phyloP scores from a whole-genome alignment of 1,284 basidiomycete genomes.

The Boletus mariae region DNA sequence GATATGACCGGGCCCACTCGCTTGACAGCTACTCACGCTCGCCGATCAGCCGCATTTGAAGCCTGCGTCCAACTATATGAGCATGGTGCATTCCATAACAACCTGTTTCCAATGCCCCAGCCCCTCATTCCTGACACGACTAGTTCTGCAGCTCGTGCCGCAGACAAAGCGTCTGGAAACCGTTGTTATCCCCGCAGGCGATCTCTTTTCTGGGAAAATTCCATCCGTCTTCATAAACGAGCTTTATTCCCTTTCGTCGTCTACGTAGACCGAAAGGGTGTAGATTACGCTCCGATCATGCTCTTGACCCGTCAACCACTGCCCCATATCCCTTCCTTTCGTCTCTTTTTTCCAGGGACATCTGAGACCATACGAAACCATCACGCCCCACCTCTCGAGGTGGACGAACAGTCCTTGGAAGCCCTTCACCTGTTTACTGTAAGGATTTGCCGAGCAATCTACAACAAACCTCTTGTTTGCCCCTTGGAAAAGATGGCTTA shows the following conservation, averaged over 20 bases:
- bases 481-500: constrained; percentile 52
- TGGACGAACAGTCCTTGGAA: constrained; percentile 46
- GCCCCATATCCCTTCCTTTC: constrained; percentile 51
- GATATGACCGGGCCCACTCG: constrained; percentile 43
- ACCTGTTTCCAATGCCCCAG: constrained; percentile 42
- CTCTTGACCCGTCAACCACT: constrained; percentile 64
- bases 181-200: constrained; percentile 52
- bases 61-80: constrained; percentile 51
- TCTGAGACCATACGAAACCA: constrained; percentile 42
- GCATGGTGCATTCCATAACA: constrained; percentile 48
- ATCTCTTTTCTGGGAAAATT: constrained; percentile 62
- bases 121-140: constrained; percentile 6
- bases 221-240: constrained; percentile 27
- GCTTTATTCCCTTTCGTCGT: constrained; percentile 58
- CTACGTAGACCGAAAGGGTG: constrained; percentile 32
- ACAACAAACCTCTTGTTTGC: constrained; percentile 64
- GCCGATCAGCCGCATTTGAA: constrained; percentile 53
- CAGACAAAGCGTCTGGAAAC: constrained; percentile 39
- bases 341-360: constrained; percentile 53
- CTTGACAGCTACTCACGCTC: constrained; percentile 48
- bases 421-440: constrained; percentile 59
- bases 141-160: constrained; percentile 15
- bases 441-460: constrained; percentile 55
- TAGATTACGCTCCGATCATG: constrained; percentile 52
- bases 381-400: constrained; percentile 45